A percentile compares a stretch with the other conserved stretches of the same genome.
phyloP scores from a whole-genome alignment of 2,329 filamentous ascomycete species.

The Metarhizium sp. region DNA sequence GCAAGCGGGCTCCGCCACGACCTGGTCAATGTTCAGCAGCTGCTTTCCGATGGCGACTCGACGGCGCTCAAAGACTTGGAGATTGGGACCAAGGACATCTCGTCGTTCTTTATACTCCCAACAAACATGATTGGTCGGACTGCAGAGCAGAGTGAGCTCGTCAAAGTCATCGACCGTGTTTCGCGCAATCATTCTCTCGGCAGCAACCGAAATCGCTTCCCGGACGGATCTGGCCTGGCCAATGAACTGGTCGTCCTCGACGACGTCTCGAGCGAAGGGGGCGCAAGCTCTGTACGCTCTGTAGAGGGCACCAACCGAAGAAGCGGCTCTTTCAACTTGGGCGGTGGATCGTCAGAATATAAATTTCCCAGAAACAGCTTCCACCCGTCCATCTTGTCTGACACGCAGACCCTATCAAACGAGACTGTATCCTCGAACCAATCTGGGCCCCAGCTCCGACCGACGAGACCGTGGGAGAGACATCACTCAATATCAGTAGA shows the following conservation, averaged over 20 bases:
- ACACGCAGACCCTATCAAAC: conserved; percentile 30
- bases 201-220: conserved; percentile 36
- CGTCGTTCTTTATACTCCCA: conserved; percentile 84
- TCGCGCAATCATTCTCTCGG: conserved; percentile 51
- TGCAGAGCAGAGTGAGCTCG: conserved; percentile 59
- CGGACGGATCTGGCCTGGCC: conserved; percentile 45
- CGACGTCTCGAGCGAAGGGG: conserved; percentile 49
- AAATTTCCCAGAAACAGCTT: conserved; percentile 28
- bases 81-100: conserved; percentile 77
- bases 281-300: conserved; percentile 48
- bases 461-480: conserved; percentile 40
- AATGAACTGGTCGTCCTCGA: conserved; percentile 37
- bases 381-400: conserved; percentile 31
- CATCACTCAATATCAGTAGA: conserved; percentile 43
- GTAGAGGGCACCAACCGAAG: conserved; percentile 39
- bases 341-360: conserved; percentile 29
- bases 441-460: conserved; percentile 28
- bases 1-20: conserved; percentile 80
- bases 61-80: conserved; percentile 62
- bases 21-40: conserved; percentile 60
- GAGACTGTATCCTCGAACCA: conserved; percentile 39
- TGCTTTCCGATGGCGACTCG: conserved; percentile 67
- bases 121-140: conserved; percentile 71
- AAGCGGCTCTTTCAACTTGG: conserved; percentile 40
- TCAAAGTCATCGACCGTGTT: conserved; percentile 68